Evolutionary conservation across 192 early-diverging fungal genomes (phyloP).

Genomic region (Backusella mclennaniae): DNA sequence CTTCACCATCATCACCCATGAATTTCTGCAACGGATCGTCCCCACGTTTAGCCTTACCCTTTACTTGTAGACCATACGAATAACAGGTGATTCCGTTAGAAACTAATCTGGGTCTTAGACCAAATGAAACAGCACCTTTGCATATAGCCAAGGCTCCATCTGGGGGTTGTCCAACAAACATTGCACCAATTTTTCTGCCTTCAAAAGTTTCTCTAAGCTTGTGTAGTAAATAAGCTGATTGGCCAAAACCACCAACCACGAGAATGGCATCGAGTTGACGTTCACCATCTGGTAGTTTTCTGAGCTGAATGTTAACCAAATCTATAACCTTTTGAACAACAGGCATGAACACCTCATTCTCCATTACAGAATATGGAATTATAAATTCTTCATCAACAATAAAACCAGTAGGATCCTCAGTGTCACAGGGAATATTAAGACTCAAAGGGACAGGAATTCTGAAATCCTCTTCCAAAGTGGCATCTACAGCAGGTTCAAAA

Average conservation of each 20-base stretch:
- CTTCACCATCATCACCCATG: not conserved
- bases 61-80: conserved; percentile 46
- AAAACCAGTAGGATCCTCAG: not conserved
- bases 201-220: conserved; percentile 40
- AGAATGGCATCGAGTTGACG: conserved; percentile 43
- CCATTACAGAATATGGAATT: conserved; percentile 41
- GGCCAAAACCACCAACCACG: conserved; percentile 53
- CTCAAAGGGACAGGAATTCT: conserved; percentile 36
- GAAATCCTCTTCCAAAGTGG: conserved; percentile 38
- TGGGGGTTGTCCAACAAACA: conserved; percentile 42
- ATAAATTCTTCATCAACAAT: conserved; percentile 23
- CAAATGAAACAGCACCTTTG: conserved; percentile 52
- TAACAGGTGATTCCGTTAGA: conserved; percentile 44
- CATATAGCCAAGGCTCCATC: conserved; percentile 47
- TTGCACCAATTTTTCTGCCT: conserved; percentile 19
- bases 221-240: conserved; percentile 47
- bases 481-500: conserved; percentile 42
- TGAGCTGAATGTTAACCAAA: conserved; percentile 45
- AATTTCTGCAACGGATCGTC: not conserved
- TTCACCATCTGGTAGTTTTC: conserved; percentile 26
- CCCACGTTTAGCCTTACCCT: conserved; percentile 26
- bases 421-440: not conserved
- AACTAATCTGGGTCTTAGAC: conserved; percentile 42
- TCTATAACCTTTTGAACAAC: conserved; percentile 42
- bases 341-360: conserved; percentile 46